Base-by-base conservation (phyloP, 2,329 filamentous ascomycete genomes). In the Metarhizium humberi region DNA sequence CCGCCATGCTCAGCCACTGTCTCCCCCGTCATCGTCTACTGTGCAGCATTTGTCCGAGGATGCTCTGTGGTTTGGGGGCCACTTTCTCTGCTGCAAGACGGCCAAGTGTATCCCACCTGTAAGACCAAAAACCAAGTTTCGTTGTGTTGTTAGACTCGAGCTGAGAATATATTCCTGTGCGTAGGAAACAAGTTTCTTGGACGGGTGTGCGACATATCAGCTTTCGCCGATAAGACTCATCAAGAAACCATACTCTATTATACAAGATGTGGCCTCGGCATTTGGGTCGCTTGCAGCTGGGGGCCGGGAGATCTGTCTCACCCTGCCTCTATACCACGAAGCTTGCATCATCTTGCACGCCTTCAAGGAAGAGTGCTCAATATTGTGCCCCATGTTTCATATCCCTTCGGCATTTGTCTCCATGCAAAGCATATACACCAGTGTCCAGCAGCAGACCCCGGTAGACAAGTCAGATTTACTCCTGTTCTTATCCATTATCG, bases 201-300 rank as follows among this genome's bases (percentile, higher is more conserved):
- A 56, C 48, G 51, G 25, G 13, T 48, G 10, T 42, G 43, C 47
- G 13, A 48, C 47, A 34, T 53, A 51, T 36, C 51, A 56, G 32
- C 48, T 56, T 11, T 53, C 51, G 14, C 55, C 55, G 18, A 56
- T 56, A 30, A 53, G 32, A 56, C 51, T 54, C 13, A 56, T 56
- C 42, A 53, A 50, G n/a, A 53, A 48, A 32, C 51, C 55, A 20
- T 56, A 48, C 25, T 54, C 18, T 34, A 16, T 51, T 32, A 29
- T 56, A 3, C 55, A 54, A 51, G 55, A 56, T 51, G 55, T 20
- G 20, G 34, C 54, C 13, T 20, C 46, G 13, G 13, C 45, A 29
- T 6, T 48, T 4, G 30, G n/a, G 3, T 18, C 36, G 45, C 3
- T 30, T 8, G 46, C 11, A n/a, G 16, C 38, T 13, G 51, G 51